A percentile compares a stretch with the other conserved stretches of the same genome.
Conservation (phyloP, 2,329 filamentous ascomycete species). For the Neonectria ditissima region DNA sequence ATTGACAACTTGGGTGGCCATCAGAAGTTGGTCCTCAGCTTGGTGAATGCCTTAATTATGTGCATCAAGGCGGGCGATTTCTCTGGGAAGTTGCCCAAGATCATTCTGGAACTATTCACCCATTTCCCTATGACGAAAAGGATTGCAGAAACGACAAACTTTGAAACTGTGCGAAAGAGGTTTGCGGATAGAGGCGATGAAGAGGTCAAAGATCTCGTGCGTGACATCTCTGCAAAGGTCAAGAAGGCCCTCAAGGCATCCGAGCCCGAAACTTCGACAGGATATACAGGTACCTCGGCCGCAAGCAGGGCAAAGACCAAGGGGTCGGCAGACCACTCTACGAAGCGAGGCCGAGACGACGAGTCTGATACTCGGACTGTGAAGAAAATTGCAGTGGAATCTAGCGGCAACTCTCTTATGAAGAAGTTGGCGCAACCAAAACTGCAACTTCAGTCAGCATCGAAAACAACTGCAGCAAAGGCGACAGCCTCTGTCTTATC, state of each 20-base stretch:
- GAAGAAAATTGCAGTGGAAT: slow-evolving; percentile 58
- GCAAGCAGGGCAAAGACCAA: slow-evolving; percentile 54
- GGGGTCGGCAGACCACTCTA: slow-evolving; percentile 43
- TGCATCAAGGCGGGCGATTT: slow-evolving; percentile 66
- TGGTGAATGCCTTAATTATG: slow-evolving; percentile 66
- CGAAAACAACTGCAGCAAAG: slow-evolving; percentile 49
- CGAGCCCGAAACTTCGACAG: slow-evolving; percentile 52
- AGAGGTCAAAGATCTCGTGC: slow-evolving; percentile 71
- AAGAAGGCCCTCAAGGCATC: slow-evolving; percentile 53
- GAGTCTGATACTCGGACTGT: slow-evolving; percentile 54
- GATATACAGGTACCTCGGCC: slow-evolving; percentile 55
- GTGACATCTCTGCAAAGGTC: slow-evolving; percentile 64
- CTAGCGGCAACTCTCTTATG: slow-evolving; percentile 51
- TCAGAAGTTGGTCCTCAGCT: slow-evolving; percentile 65
- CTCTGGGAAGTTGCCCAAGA: slow-evolving; percentile 65
- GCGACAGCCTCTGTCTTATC: slow-evolving; percentile 55
- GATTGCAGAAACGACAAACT: slow-evolving; percentile 73
- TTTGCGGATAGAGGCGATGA: slow-evolving; percentile 74
- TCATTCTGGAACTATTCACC: slow-evolving; percentile 70
- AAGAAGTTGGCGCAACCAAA: slow-evolving; percentile 56
- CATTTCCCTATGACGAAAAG: slow-evolving; percentile 71
- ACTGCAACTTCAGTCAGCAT: slow-evolving; percentile 45
- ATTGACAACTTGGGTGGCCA: slow-evolving; percentile 70
- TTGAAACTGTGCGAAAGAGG: slow-evolving; percentile 72
- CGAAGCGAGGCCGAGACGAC: slow-evolving; percentile 56